Evolutionary conservation across 352 stramenopile species (phyloP).

Genomic region (Phytophthora pistaciae): DNA sequence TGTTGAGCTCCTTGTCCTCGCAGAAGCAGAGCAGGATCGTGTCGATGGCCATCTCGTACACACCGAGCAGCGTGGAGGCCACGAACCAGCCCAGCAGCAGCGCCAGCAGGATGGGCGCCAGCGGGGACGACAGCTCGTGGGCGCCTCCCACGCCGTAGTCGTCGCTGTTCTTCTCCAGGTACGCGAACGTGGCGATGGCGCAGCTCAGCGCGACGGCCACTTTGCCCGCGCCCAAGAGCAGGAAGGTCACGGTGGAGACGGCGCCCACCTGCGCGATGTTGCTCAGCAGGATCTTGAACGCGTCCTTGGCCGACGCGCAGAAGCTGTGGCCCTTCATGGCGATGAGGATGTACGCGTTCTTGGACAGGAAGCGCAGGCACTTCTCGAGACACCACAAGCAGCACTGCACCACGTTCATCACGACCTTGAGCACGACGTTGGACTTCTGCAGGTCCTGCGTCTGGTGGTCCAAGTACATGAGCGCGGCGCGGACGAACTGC

Average conservation of each 20-base stretch:
- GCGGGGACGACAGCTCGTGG: slow-evolving; percentile 81
- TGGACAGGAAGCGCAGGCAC: slow-evolving; percentile 97
- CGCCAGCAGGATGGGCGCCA: slow-evolving; percentile 92
- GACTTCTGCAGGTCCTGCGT: slow-evolving; percentile 83
- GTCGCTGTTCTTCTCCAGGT: slow-evolving; percentile 62
- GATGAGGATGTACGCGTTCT: slow-evolving; percentile 95
- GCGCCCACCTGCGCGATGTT: slow-evolving; percentile 91
- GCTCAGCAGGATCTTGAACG: slow-evolving; percentile 92
- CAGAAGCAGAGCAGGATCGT: slow-evolving; percentile 97
- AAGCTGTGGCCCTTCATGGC: slow-evolving; percentile 85
- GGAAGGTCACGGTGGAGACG: slow-evolving; percentile 90
- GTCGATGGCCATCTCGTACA: slow-evolving; percentile 96
- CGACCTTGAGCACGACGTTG: slow-evolving; percentile 83
- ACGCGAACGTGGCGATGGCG: slow-evolving; percentile 64
- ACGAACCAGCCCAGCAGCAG: slow-evolving; percentile 94
- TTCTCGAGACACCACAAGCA: slow-evolving; percentile 96
- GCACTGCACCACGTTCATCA: slow-evolving; percentile 91
- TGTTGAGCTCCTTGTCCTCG: slow-evolving; percentile 90
- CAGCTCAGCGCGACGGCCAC: slow-evolving; percentile 78
- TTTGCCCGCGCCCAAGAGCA: slow-evolving; percentile 95
- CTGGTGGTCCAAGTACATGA: slow-evolving; percentile 95
- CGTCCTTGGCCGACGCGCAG: slow-evolving; percentile 91
- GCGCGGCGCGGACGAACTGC: slow-evolving; percentile 93
- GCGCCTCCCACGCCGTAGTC: slow-evolving; percentile 57
- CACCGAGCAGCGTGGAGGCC: slow-evolving; percentile 92